A percentile compares a stretch with the other conserved stretches of the same genome.
Conservation (phyloP, 1,284 basidiomycete species). For the Trichosporon inkin region DNA sequence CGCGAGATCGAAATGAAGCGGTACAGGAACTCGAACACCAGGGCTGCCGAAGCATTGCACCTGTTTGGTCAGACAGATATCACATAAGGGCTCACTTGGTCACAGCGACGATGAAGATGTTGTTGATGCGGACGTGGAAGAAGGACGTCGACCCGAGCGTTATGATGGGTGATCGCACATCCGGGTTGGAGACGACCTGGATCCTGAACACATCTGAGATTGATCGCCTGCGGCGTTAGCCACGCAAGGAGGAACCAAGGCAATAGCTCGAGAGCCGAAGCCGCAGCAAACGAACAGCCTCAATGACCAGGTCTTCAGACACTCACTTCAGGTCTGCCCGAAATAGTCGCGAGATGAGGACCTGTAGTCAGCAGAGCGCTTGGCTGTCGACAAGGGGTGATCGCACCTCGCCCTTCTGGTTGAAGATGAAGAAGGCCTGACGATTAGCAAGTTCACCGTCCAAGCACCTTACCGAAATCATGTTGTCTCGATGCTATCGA, state of each 20-base stretch:
- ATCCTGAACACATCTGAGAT: slow-evolving; percentile 96
- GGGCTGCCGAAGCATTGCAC: slow-evolving; percentile 92
- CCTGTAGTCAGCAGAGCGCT: slow-evolving; percentile 53
- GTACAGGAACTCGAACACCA: slow-evolving; percentile 97
- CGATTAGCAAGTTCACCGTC: background rate
- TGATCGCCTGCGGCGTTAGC: slow-evolving; percentile 64
- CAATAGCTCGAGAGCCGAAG: background rate
- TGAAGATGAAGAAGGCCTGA: slow-evolving; percentile 96
- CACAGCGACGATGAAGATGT: slow-evolving; percentile 88
- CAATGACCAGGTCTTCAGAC: background rate
- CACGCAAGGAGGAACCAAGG: background rate
- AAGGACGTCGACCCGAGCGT: slow-evolving; percentile 95
- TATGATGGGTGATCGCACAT: slow-evolving; percentile 94
- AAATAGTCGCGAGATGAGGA: slow-evolving; percentile 88
- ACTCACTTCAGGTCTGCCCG: slow-evolving; percentile 87
- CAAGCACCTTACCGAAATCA: slow-evolving; percentile 39
- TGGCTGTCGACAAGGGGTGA: background rate
- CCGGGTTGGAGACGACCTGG: slow-evolving; percentile 95
- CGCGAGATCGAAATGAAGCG: slow-evolving; percentile 89
- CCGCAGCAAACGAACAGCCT: too few species aligned
- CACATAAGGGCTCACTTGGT: slow-evolving; percentile 69
- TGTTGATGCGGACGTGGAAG: slow-evolving; percentile 93
- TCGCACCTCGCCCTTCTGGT: slow-evolving; percentile 89
- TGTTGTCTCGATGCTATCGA: slow-evolving; percentile 15
- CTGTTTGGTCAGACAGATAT: slow-evolving; percentile 51